Base-by-base conservation (phyloP, 1,284 basidiomycete species). In the Tremellales sp. region DNA sequence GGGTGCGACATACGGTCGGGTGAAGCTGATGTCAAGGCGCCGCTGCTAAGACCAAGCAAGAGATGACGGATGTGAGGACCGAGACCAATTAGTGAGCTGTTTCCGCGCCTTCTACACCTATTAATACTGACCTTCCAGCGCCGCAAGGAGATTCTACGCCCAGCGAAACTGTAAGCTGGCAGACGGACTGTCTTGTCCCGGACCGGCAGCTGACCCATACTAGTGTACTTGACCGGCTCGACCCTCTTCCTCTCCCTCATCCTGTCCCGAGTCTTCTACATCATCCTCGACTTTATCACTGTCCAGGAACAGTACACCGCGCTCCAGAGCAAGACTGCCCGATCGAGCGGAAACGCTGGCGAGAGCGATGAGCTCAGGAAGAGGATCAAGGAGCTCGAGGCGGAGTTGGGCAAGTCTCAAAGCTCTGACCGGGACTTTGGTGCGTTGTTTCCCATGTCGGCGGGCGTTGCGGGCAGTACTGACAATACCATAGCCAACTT, bases 201-300 rank as follows among this genome's bases (percentile, higher is more conserved):
- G 21, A 10, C 29, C 17, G 27, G 19, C 4, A 33, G 35, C 54
- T 48, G 31, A 43, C 40, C 49, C n/a, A n/a, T n/a, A 87, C 86
- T 15, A 75, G 83, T 86, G 53, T 97, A 97, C 73, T 80, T 96
- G 19, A 96, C 92, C 11, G 89, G 89, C 1, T 89, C 90, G 71
- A 90, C 87, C 48, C 80, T 97, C 40, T 96, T 96, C 84, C 84
- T 97, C 27, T 92, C 89, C 15, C 83, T 93, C 48, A 86, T 96
- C 62, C 84, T 97, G 59, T 87, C 90, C 7, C 85, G 92, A 62
- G 90, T 87, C 4, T 94, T 94, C 78, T 86, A 86, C 75, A 88
- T 97, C 68, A 82, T 89, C 49, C 83, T 92, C 60, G 89, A 96
- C 70, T 84, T 96, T 54, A 87, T 96, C 62, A 83, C 89, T 62